Evolutionary conservation across 495 filamentous ascomycete species (phyloP).

Genomic region (Daldinia decipiens): DNA sequence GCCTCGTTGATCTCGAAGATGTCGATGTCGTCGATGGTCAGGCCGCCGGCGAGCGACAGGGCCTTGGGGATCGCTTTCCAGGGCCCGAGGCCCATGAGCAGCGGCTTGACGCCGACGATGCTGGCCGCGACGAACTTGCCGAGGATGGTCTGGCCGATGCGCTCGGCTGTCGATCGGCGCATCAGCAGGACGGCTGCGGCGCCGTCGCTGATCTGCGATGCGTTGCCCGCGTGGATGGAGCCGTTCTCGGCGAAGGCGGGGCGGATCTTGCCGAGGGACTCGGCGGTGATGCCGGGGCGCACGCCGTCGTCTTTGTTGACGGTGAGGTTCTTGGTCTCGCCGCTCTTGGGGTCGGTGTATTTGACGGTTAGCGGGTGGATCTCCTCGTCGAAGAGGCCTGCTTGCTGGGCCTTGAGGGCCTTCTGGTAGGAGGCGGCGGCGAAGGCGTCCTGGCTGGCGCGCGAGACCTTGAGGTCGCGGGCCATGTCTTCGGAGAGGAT

Average conservation of each 20-base stretch:
- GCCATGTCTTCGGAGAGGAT: constrained; percentile 95
- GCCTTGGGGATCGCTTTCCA: constrained; percentile 96
- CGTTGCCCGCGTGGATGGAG: constrained; percentile 95
- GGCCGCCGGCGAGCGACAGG: constrained; percentile 79
- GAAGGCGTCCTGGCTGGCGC: constrained; percentile 84
- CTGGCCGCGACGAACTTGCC: constrained; percentile 86
- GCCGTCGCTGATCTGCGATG: constrained; percentile 93
- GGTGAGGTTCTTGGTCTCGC: constrained; percentile 83
- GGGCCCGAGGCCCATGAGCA: constrained; percentile 95
- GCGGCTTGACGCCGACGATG: constrained; percentile 87
- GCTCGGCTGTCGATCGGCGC: constrained; percentile 91
- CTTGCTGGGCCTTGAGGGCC: constrained; percentile 84
- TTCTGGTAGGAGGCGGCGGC: constrained; percentile 91
- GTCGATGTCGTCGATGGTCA: constrained; percentile 91
- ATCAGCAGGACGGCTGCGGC: constrained; percentile 95
- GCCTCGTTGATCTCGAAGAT: constrained; percentile 99
- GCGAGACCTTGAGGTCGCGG: constrained; percentile 76
- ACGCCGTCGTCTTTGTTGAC: constrained; percentile 91
- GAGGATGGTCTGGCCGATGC: constrained; percentile 85
- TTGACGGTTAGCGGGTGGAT: constrained; percentile 87
- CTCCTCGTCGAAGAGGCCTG: constrained; percentile 91
- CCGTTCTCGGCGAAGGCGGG: constrained; percentile 93
- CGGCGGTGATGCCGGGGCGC: constrained; percentile 82
- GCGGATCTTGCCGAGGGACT: constrained; percentile 87
- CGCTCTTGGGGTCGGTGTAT: constrained; percentile 87